phyloP scores from a whole-genome alignment of 2,329 filamentous ascomycete genomes.

The Trichophyton simii region DNA sequence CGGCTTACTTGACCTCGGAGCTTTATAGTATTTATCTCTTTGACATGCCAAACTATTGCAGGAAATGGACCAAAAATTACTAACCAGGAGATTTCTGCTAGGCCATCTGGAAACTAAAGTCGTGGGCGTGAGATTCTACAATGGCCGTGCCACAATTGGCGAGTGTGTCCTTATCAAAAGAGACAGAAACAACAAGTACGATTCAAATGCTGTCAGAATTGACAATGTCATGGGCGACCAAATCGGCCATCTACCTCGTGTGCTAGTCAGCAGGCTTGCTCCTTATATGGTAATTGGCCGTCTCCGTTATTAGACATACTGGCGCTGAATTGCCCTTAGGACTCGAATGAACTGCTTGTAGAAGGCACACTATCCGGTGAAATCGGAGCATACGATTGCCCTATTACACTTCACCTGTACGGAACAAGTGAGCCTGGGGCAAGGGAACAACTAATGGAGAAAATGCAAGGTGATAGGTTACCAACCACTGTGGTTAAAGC shows the following conservation, averaged over 20 bases:
- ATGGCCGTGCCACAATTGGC: slow-evolving; percentile 48
- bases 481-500: slow-evolving; percentile 41
- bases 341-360: slow-evolving; percentile 47
- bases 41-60: no score
- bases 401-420: slow-evolving; percentile 55
- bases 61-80: background rate
- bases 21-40: slow-evolving; percentile 28
- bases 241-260: slow-evolving; percentile 64
- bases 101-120: slow-evolving; percentile 41
- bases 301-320: background rate
- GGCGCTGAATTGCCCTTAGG: slow-evolving; percentile 25
- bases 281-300: slow-evolving; percentile 49
- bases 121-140: slow-evolving; percentile 51
- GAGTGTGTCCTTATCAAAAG: slow-evolving; percentile 52
- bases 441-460: slow-evolving; percentile 44
- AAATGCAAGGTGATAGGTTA: slow-evolving; percentile 53
- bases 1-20: slow-evolving; percentile 23
- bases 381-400: slow-evolving; percentile 59
- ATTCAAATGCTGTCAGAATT: slow-evolving; percentile 64
- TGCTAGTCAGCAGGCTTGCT: slow-evolving; percentile 57
- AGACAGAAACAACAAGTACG: slow-evolving; percentile 58
- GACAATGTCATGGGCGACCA: slow-evolving; percentile 63
- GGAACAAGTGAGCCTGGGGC: slow-evolving; percentile 48
- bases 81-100: slow-evolving; percentile 1
- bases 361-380: slow-evolving; percentile 58